Conservation (phyloP, 345 rosid species). For the Hibiscus syriacus region DNA sequence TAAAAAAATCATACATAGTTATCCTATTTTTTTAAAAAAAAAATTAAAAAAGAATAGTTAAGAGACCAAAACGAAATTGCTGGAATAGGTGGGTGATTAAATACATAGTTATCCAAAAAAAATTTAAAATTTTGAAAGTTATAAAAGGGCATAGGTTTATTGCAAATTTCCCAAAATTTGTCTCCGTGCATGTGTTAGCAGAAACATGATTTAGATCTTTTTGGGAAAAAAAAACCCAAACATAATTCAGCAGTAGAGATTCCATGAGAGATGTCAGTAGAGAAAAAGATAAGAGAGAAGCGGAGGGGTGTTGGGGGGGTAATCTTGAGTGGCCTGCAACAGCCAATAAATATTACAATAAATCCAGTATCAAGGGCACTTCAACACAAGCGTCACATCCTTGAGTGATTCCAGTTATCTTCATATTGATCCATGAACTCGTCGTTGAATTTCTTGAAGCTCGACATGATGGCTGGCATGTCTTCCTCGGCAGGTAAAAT, state of each 20-base stretch:
- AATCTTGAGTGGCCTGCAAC: slow-evolving; percentile 14
- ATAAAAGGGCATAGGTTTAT: too few species aligned
- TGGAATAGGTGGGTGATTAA: too few species aligned
- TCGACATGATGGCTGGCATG: slow-evolving; percentile 84
- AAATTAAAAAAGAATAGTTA: too few species aligned
- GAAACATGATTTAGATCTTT: neutral
- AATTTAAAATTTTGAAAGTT: too few species aligned
- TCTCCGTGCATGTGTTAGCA: neutral
- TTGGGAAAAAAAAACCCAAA: neutral
- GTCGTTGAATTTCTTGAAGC: slow-evolving; percentile 94
- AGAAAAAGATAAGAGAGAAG: neutral
- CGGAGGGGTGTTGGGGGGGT: neutral
- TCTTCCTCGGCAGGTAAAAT: slow-evolving; percentile 92
- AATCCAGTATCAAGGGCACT: slow-evolving; percentile 14
- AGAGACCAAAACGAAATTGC: too few species aligned
- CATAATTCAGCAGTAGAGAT: neutral
- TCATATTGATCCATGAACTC: slow-evolving; percentile 90
- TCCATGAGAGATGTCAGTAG: neutral
- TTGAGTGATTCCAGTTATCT: slow-evolving; percentile 61
- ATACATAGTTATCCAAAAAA: too few species aligned
- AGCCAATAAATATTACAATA: slow-evolving; percentile 14
- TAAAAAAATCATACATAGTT: too few species aligned
- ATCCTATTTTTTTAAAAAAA: too few species aligned
- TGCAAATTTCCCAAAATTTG: too few species aligned
- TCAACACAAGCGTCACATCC: slow-evolving; percentile 40